Evolutionary conservation across 176 grass and related monocot species (phyloP).

Genomic region (Cymbopogon citratus): DNA sequence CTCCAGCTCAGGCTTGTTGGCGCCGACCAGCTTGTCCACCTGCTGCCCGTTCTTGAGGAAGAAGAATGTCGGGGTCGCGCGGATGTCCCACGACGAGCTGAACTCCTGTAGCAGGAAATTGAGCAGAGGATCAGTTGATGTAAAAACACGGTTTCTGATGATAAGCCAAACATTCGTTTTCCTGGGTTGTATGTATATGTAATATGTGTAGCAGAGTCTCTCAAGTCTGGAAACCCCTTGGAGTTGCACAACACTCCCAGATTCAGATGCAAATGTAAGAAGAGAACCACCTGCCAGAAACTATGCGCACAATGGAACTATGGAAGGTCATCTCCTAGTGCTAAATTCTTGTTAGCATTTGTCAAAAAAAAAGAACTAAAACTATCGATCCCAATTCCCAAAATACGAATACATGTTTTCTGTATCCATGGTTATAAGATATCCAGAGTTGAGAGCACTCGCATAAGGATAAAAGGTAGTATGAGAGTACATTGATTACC

Average conservation of each 20-base stretch:
- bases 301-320: no score
- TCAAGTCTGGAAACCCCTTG: background rate
- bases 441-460: background rate
- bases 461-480: background rate
- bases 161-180: background rate
- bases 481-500: conserved; percentile 18
- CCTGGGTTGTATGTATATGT: background rate
- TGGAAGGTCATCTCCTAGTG: no score
- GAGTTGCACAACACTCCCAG: no score
- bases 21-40: conserved; percentile 83
- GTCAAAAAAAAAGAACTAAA: no score
- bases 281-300: no score
- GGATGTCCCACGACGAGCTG: conserved; percentile 87
- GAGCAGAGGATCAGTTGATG: background rate
- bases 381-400: background rate
- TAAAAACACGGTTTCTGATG: background rate
- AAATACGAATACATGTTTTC: background rate
- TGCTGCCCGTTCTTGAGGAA: conserved; percentile 86
- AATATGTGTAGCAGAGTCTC: background rate
- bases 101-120: conserved; percentile 49
- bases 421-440: background rate
- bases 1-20: conserved; percentile 86
- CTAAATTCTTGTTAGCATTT: no score
- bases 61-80: conserved; percentile 84
- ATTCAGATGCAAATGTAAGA: no score